These are phyloP conservation scores for Petunia hybrid DNA, from an alignment of 305 asterid species.

Conservation along the genomic window DNA sequence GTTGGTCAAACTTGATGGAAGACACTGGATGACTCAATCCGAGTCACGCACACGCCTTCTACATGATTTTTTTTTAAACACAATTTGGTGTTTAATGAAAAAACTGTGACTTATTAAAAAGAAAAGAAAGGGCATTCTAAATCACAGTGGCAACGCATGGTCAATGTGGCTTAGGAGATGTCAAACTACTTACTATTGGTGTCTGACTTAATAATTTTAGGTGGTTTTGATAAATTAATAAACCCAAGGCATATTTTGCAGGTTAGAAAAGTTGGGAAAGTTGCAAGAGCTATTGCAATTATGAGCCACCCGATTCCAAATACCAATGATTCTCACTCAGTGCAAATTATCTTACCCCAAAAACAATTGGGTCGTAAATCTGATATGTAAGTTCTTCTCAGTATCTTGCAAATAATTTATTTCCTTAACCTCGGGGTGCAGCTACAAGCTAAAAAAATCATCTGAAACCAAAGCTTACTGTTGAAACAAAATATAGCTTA, in stretches of 20 bases:
- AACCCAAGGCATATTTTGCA: conserved; percentile 14
- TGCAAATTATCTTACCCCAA: conserved; percentile 57
- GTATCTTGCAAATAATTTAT: background rate
- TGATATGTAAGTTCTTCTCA: conserved; percentile 26
- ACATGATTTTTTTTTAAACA: background rate
- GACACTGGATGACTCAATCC: background rate
- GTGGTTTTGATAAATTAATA: conserved; percentile 1
- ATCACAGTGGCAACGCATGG: background rate
- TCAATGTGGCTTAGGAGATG: conserved; percentile 15
- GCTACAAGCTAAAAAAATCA: background rate
- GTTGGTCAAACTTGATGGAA: background rate
- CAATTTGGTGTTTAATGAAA: background rate
- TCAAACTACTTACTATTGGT: conserved; percentile 10
- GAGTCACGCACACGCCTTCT: background rate
- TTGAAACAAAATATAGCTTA: background rate
- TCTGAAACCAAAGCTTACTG: background rate
- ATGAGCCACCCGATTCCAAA: conserved; percentile 98
- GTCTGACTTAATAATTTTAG: conserved; percentile 7
- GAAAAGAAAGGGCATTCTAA: background rate
- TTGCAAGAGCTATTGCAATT: conserved; percentile 33
- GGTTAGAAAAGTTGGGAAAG: conserved; percentile 33
- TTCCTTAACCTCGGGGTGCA: background rate
- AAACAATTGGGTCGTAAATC: conserved; percentile 32
- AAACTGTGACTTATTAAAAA: background rate
- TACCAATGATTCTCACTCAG: conserved; percentile 88